Base-by-base conservation (phyloP, 2,329 filamentous ascomycete species). In the Aspergillus fischeri region DNA sequence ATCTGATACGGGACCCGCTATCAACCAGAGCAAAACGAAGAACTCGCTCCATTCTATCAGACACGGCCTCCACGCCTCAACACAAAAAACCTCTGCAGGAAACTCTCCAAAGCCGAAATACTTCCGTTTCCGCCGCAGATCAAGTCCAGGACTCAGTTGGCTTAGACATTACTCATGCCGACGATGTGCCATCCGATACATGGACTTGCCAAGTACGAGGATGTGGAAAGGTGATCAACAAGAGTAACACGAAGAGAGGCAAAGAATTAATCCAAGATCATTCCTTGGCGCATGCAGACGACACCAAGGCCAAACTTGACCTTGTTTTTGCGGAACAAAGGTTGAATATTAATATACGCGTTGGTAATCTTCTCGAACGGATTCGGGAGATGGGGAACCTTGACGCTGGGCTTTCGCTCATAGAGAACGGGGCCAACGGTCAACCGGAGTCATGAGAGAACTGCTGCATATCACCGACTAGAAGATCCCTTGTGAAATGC, bases 251-350 rank as follows among this genome's bases (percentile, higher is more conserved):
- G 3, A 72, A 69, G 54, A 65, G 68, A 29, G 67, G 67, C 20
- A 69, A 70, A 55, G 67, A 72, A 32, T 57, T 68, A 45, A 69
- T 73, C 24, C 55, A 65, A n/a, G 70, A 72, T 35, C 72, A 74
- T 54, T 67, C 67, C 7, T 51, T 73, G 3, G 67, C 64, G 8
- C 72, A 74, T 59, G 72, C 70, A 1, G 67, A 72, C 47, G 72
- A 74, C 52, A 72, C 70, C 0, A 69, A 73, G 51, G 65, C 68
- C 11, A 74, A 72, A 53, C 52, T 74, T 3, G 70, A 73, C 50
- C 64, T 74, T 8, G 72, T 74, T 10, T 64, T 73, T 64, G 65
- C 72, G 0, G 72, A 74, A 49, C 68, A 74, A 48, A 64, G 65
- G 28, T 65, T 73, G 3, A 74, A 74, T 55, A 56, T 73, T 29